Conservation (phyloP, 169 alveolate species). For the Plasmodium billcollinsi region DNA sequence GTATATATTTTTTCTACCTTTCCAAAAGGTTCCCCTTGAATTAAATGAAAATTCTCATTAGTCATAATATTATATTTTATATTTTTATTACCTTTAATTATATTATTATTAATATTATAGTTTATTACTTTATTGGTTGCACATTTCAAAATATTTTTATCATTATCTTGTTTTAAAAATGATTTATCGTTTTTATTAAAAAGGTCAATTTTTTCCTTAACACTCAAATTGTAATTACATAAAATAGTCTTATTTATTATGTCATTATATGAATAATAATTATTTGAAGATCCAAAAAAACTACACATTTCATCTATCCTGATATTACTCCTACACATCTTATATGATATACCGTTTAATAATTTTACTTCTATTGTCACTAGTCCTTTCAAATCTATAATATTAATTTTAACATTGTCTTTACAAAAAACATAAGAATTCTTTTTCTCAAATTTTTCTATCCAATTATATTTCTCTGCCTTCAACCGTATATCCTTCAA, state of each 20-base stretch:
- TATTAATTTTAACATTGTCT: constrained; percentile 44
- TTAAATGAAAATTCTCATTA: too few species aligned
- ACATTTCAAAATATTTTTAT: constrained; percentile 5
- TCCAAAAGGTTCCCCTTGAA: neutral
- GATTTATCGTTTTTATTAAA: constrained; percentile 48
- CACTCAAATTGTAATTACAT: constrained; percentile 43
- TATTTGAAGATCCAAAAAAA: constrained; percentile 8
- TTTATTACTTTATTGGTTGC: constrained; percentile 13
- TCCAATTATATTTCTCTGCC: constrained; percentile 43
- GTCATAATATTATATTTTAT: too few species aligned
- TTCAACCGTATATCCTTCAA: constrained; percentile 31
- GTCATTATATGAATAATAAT: constrained; percentile 11
- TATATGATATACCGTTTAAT: constrained; percentile 37
- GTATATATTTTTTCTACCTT: neutral
- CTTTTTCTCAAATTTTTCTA: constrained; percentile 19
- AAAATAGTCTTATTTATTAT: constrained; percentile 21
- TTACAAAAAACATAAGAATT: constrained; percentile 30
- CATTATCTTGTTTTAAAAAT: constrained; percentile 14
- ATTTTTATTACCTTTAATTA: too few species aligned
- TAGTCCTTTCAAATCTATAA: constrained; percentile 50
- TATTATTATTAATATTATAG: neutral
- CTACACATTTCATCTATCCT: constrained; percentile 30
- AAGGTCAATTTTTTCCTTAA: constrained; percentile 46
- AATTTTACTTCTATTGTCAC: constrained; percentile 35
- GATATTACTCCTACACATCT: constrained; percentile 49